These are phyloP conservation scores for Medakamo hakoo DNA, from an alignment of 139 green algal species.

Conservation along the genomic window DNA sequence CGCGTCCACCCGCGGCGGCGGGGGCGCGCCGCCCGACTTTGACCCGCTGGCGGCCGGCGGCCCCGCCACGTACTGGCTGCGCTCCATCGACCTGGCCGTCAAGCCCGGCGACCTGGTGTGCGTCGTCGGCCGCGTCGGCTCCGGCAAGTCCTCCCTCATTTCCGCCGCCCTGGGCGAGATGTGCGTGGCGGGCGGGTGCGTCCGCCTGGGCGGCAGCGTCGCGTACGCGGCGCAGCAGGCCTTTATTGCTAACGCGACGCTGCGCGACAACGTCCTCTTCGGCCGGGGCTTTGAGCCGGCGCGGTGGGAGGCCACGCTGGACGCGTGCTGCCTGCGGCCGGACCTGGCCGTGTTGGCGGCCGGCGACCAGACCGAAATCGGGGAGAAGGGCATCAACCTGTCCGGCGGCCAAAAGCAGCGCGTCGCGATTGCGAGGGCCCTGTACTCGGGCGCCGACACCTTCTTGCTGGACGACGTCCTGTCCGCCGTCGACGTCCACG, in stretches of 20 bases:
- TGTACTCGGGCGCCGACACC: slow-evolving; percentile 73
- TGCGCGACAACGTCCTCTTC: slow-evolving; percentile 67
- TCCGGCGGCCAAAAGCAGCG: slow-evolving; percentile 84
- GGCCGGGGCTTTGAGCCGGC: slow-evolving; percentile 32
- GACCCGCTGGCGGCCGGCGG: slow-evolving; percentile 6
- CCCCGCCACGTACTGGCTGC: slow-evolving; percentile 26
- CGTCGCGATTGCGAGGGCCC: slow-evolving; percentile 67
- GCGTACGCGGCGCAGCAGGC: slow-evolving; percentile 69
- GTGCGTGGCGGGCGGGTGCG: slow-evolving; percentile 16
- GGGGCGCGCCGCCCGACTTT: background rate
- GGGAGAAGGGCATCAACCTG: slow-evolving; percentile 83
- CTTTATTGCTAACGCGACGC: slow-evolving; percentile 82
- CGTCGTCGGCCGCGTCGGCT: slow-evolving; percentile 65
- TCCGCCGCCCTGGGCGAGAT: slow-evolving; percentile 61
- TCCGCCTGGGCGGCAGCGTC: slow-evolving; percentile 33
- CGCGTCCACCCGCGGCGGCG: background rate
- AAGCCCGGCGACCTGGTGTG: slow-evolving; percentile 45
- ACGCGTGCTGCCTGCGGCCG: slow-evolving; percentile 31
- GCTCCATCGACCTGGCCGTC: slow-evolving; percentile 37
- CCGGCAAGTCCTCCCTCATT: slow-evolving; percentile 63
- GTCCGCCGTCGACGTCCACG: slow-evolving; percentile 79
- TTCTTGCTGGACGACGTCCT: slow-evolving; percentile 90
- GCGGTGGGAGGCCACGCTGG: slow-evolving; percentile 26
- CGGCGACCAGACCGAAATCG: slow-evolving; percentile 82
- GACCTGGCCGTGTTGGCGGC: slow-evolving; percentile 57